These are phyloP conservation scores for Calonectria naviculata DNA, from an alignment of 2,329 filamentous ascomycete genomes.

Conservation along the genomic window DNA sequence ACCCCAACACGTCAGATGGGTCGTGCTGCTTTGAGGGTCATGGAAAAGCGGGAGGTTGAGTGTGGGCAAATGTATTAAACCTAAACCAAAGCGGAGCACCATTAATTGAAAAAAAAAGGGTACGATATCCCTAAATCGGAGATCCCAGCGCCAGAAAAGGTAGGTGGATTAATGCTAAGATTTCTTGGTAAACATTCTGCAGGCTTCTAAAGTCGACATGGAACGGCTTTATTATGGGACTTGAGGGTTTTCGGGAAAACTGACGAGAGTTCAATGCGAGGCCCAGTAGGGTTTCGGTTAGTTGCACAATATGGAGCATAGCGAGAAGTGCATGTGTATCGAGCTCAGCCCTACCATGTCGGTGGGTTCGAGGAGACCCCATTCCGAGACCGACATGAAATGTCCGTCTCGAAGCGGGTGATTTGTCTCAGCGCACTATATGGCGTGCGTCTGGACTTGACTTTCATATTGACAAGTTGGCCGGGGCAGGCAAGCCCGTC, in stretches of 20 bases:
- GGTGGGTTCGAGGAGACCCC: background rate
- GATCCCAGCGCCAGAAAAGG: background rate
- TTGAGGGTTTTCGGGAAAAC: background rate
- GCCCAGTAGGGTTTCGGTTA: background rate
- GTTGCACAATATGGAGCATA: background rate
- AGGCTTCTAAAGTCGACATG: background rate
- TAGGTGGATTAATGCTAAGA: background rate
- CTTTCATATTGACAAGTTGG: background rate
- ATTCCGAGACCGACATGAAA: background rate
- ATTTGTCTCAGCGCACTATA: background rate
- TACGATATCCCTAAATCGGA: background rate
- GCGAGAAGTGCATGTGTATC: background rate
- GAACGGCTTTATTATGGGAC: background rate
- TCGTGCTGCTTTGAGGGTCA: background rate
- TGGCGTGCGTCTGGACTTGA: background rate
- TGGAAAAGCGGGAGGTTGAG: constrained; percentile 19
- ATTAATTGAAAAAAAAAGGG: background rate
- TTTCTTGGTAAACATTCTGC: background rate
- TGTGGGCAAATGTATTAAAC: background rate
- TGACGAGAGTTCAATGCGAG: background rate
- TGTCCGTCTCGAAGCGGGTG: background rate
- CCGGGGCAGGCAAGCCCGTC: background rate
- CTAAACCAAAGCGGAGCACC: constrained; percentile 2
- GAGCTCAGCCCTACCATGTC: constrained; percentile 6
- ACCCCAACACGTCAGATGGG: background rate